Evolutionary conservation across 345 rosid species (phyloP).

Genomic region (Pistacia atlantica): DNA sequence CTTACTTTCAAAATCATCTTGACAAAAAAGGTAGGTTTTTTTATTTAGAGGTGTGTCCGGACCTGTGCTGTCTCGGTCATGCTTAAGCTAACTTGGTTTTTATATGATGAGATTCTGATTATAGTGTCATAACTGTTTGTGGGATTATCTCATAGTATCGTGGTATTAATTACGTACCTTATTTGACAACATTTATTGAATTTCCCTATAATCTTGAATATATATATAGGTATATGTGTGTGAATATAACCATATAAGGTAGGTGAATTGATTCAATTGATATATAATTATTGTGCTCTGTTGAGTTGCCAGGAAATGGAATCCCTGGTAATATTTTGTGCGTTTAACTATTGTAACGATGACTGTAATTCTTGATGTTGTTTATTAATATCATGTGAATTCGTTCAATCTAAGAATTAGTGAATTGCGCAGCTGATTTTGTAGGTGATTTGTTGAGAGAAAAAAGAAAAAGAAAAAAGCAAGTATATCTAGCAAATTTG

Average conservation of each 20-base stretch:
- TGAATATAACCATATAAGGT: not conserved
- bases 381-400: conserved; percentile 6
- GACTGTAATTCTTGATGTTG: too few species aligned
- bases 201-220: not conserved
- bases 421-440: not conserved
- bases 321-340: too few species aligned
- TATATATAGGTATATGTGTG: not conserved
- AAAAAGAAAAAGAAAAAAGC: not conserved
- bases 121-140: not conserved
- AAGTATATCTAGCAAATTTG: not conserved
- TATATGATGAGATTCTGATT: not conserved
- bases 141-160: not conserved
- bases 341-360: too few species aligned
- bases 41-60: not conserved
- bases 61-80: not conserved
- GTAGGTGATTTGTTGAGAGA: not conserved
- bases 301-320: not conserved
- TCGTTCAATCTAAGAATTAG: not conserved
- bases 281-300: not conserved
- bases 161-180: not conserved
- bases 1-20: not conserved
- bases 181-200: not conserved
- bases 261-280: not conserved
- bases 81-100: not conserved
- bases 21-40: not conserved